phyloP scores from a whole-genome alignment of 2,329 filamentous ascomycete genomes.

The Calonectria pseudoreteaudii region DNA sequence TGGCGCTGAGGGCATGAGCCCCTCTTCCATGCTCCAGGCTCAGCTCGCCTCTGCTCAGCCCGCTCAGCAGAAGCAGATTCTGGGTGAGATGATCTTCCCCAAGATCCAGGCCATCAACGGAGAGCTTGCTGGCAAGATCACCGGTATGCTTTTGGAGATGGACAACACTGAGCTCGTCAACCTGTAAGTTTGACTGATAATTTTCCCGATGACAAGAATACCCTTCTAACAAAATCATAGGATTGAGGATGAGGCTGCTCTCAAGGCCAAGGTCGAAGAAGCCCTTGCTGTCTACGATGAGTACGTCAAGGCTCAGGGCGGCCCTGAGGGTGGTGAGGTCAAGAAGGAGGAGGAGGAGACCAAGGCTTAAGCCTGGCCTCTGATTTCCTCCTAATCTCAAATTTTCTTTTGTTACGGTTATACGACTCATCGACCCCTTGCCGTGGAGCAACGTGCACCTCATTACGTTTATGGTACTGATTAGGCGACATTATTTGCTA shows the following conservation, averaged over 20 bases:
- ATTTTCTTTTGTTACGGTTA: conserved; percentile 49
- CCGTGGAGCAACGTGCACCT: conserved; percentile 40
- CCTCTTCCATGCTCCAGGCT: conserved; percentile 61
- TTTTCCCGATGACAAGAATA: conserved; percentile 30
- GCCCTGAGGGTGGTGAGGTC: conserved; percentile 49
- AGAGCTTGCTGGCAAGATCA: conserved; percentile 98
- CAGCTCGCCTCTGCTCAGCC: conserved; percentile 70
- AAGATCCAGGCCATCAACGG: conserved; percentile 97
- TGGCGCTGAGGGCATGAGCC: conserved; percentile 48
- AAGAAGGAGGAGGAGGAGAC: conserved; percentile 63
- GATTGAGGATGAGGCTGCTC: conserved; percentile 88
- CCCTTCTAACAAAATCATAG: conserved; percentile 57
- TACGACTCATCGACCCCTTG: conserved; percentile 43
- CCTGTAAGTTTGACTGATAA: conserved; percentile 76
- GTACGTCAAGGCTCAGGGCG: conserved; percentile 89
- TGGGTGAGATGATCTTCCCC: conserved; percentile 97
- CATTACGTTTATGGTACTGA: conserved; percentile 40
- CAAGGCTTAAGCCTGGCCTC: conserved; percentile 52
- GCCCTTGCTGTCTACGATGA: conserved; percentile 98
- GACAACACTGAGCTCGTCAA: conserved; percentile 94
- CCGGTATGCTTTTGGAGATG: conserved; percentile 99
- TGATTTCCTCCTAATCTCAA: conserved; percentile 21
- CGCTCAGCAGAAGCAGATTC: conserved; percentile 96
- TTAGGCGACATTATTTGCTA: conserved; percentile 45
- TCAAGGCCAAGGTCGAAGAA: conserved; percentile 96